Evolutionary conservation across 768 basidiomycete genomes (phyloP), one percentile per base, ranked within the genome.

Genomic region (Scleroderma citrinum): DNA sequence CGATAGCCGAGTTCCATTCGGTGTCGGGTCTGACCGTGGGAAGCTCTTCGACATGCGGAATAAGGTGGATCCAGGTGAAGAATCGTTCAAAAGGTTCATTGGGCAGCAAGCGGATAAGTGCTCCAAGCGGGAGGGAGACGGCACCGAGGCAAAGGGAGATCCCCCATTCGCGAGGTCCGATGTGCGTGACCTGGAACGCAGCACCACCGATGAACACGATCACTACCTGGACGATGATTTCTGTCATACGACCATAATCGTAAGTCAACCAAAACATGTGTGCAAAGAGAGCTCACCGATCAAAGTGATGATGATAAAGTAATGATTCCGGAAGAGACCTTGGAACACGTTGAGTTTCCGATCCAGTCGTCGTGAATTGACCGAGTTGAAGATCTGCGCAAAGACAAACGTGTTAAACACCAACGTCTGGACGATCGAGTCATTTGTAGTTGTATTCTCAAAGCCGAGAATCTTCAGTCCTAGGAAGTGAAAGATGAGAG

Each of bases 361-460:
- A 59, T 97, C 94, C 40, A 98, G 73, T 32, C 92, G 76, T 46
- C 96, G 76, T 57, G 87, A 91, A 63, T 97, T 99, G 66, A 97
- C 65, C 37, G 91, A 92, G 69, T 94, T 96, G 77, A 87, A 93
- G 57, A 99, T 93, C 67, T 98, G 96, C 24, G 91, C 89, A 63
- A 97, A 97, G 43, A 98, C 95, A 60, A 97, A 99, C n/a, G 84
- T 79, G 60, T 98, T 99, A 81, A 99, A 99, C 29, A 97, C 91
- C 16, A 98, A 72, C 0, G 95, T 93, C 59, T 85, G 82, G 20
- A 94, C 74, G 32, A 83, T 65, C 5, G 68, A 56, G 19, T 78
- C 61, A 32, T 71, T 67, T 5, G 51, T 49, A 2, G 58, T 43
- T 2, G 61, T 57, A 41, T 73, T 50, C 24, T 71, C 68, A 29